Base-by-base conservation (phyloP, 257 asterid genomes). In the Rubia yunnanensis region DNA sequence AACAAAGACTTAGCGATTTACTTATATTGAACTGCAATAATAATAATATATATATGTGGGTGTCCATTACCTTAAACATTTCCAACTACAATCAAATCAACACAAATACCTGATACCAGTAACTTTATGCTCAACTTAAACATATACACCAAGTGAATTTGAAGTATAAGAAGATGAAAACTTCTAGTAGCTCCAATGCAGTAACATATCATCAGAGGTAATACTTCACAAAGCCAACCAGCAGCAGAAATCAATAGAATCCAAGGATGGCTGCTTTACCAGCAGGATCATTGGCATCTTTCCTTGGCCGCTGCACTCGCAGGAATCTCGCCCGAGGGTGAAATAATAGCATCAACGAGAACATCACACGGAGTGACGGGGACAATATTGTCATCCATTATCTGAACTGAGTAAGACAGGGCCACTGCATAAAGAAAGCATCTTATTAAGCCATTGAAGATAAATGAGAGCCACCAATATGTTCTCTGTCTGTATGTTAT, bases 351-450 rank as follows among this genome's bases (percentile, higher is more conserved):
- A 59, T 94, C 99, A 3, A 94, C 68, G 10, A 71, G 78, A 56
- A 90, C 83, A 63, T 94, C 99, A 36, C 73, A 78, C 50, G 92
- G 89, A 67, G 97, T 86, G 13, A 86, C 32, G 4, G 99, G 99
- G 78, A 94, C 84, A 63, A 79, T 79, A 26, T 83, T 87, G 15
- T 85, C 92, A 39, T 88, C 95, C 78, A 90, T 41, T 76, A 90
- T 81, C 72, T 94, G 99, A 52, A 68, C 64, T 7, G 99, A 90
- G 68, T 94, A 94, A 7, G 92, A 80, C 57, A 94, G 91, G 57
- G 91, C 97, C 65, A 90, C 97, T 92, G 63, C 60, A 68, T 24
- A 52, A 44, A 63, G 26, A 15, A 63, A 64, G 53, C 30, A 50
- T 24, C 56, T 32, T 59, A 56, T 38, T 44, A 53, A 59, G 36